phyloP scores from a whole-genome alignment of 2,329 filamentous ascomycete species.

The Aspergillus sp. region DNA sequence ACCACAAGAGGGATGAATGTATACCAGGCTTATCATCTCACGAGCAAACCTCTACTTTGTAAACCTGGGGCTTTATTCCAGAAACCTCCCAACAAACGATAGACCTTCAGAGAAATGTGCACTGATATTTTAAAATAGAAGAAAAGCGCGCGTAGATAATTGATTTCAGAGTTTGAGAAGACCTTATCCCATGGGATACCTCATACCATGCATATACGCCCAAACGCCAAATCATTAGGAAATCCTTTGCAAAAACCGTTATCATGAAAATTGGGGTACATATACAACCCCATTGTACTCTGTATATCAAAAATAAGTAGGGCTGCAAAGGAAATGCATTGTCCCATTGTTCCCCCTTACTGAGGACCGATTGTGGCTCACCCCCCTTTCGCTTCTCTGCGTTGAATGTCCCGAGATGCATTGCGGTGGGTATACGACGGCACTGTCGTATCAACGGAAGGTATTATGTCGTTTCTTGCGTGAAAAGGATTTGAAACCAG shows the following conservation, averaged over 20 bases:
- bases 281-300: neutral
- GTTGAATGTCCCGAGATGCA: neutral
- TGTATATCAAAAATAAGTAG: neutral
- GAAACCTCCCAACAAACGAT: neutral
- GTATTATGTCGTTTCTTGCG: neutral
- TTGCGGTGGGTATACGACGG: neutral
- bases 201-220: neutral
- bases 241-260: neutral
- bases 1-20: too few relatives aligned
- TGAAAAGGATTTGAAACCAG: slow-evolving; percentile 2
- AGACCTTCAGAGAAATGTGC: neutral
- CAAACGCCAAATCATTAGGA: neutral
- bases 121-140: neutral
- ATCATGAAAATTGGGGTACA: neutral
- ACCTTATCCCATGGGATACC: neutral
- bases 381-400: neutral
- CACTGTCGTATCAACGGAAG: neutral
- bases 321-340: neutral
- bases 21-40: too few relatives aligned
- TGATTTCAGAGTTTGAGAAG: neutral
- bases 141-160: neutral
- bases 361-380: neutral
- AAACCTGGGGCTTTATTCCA: neutral
- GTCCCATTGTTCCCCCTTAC: neutral
- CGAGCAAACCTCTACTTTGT: too few relatives aligned